Conservation (phyloP, 129 eudicot genomes). For the carrot (Daucus carota) region DH1_v3.0 NC_030383.2:4307501-4308000, state of each 20-base stretch:
- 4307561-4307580: conserved; percentile 39
- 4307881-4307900: not conserved
- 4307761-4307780: conserved; percentile 25
- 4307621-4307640: not conserved
- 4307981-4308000: not conserved
- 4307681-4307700: not conserved
- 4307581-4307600: conserved; percentile 39
- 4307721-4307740: conserved; percentile 39
- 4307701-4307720: conserved; percentile 40
- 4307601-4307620: conserved; percentile 30
- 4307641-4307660: not conserved
- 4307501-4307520: not conserved
- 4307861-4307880: not conserved
- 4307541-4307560: conserved; percentile 27
- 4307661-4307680: not conserved
- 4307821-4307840: not conserved
- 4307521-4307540: not conserved
- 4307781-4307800: conserved; percentile 38
- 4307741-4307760: conserved; percentile 29
- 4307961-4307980: not conserved
- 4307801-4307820: not conserved
- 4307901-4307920: not conserved
- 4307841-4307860: not conserved
- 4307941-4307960: not conserved
- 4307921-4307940: not conserved